Base-by-base conservation (phyloP, 1,139 yeast genomes). In the Yamadazyma spencermartinsiae region DNA sequence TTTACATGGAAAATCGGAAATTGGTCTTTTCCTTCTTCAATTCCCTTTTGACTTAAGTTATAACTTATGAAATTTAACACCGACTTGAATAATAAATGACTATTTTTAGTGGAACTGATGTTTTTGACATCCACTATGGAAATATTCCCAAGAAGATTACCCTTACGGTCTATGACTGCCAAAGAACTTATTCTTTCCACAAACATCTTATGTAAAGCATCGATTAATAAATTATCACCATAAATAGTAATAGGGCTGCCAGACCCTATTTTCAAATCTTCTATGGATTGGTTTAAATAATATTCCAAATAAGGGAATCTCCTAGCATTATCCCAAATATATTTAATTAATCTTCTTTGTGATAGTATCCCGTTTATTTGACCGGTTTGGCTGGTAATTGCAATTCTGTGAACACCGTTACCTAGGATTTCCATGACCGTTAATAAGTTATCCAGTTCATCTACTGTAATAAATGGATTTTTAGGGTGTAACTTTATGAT, bases 1-100 rank as follows among this genome's bases (percentile, higher is more conserved):
- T 86, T 84, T 23, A 90, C 96, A 60, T 90, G 96, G 75, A 92
- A 92, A 35, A 92, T 90, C 12, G 98, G 98, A 72, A 83, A 90
- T 34, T 94, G 90, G 66, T 92, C 98, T 63, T 90, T 89, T 39
- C 96, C 96, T 56, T 89, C 92, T 55, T 84, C 95, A 24, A 92
- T 74, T 12, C 98, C 98, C 55, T 96, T 82, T 46, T 83, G 83
- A 51, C 86, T 83, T 47, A 92, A 74, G 48, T 90, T 89, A 48
- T 88, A 86, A 25, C 95, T 81, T 43, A 92, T 80, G 57, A 90
- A 92, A 60, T 86, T 92, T 55, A 88, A 74, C 60, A 96, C 94
- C 7, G 94, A 75, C 57, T 86, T 82, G 55, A 83, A 83, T 42
- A 92, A 72, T 47, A 87, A 67, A 45, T 86, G 88, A 7, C 94